These are phyloP conservation scores for Spongospora subterranea DNA, from an alignment of 208 protist genomes.

Conservation along the genomic window DNA sequence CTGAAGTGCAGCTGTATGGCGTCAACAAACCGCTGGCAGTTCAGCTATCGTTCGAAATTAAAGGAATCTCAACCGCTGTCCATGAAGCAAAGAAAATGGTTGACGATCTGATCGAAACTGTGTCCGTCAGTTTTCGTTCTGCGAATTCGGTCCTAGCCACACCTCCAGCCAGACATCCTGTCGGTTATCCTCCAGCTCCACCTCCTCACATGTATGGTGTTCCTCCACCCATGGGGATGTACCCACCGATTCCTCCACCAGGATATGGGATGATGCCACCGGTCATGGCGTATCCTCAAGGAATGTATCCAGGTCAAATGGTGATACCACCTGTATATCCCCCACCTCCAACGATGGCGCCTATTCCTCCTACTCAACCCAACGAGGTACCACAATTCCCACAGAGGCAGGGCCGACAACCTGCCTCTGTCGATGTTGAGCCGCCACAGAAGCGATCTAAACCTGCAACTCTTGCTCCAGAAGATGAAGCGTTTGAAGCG, in stretches of 20 bases:
- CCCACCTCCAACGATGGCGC: not conserved
- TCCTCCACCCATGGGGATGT: not conserved
- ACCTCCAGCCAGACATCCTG: not conserved
- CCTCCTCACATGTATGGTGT: not conserved
- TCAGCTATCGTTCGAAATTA: not conserved
- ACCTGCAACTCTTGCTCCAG: too few relatives aligned
- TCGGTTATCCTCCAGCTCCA: not conserved
- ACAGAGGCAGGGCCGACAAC: too few relatives aligned
- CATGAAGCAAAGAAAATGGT: not conserved
- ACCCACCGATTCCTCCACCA: not conserved
- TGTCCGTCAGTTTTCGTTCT: not conserved
- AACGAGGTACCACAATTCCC: too few relatives aligned
- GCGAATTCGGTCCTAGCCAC: not conserved
- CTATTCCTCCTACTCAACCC: too few relatives aligned
- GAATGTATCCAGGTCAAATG: not conserved
- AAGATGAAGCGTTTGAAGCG: too few relatives aligned
- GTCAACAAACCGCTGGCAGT: not conserved
- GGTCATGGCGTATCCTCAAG: not conserved
- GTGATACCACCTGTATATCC: not conserved
- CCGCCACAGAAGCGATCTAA: too few relatives aligned
- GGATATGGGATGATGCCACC: not conserved
- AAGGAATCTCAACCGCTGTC: not conserved
- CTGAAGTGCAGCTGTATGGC: not conserved
- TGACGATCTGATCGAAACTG: not conserved
- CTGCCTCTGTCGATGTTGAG: too few relatives aligned